phyloP scores from a whole-genome alignment of 768 basidiomycete genomes.

The Artomyces pyxidatus region DNA sequence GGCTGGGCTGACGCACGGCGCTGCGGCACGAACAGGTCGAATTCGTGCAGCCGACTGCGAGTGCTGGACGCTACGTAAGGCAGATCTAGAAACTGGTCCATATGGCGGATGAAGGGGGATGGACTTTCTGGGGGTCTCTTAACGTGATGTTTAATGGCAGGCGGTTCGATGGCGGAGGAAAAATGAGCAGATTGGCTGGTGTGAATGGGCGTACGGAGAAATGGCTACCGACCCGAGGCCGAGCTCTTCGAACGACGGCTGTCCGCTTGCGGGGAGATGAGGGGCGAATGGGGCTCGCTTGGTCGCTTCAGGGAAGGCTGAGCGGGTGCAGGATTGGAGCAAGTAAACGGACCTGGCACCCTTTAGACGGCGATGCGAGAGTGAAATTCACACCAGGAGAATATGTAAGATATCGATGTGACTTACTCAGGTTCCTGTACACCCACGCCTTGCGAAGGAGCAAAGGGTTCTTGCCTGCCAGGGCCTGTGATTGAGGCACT shows the following conservation, averaged over 20 bases:
- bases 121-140: slow-evolving; percentile 9
- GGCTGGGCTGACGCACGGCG: not conserved
- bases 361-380: not conserved
- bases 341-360: not conserved
- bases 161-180: not conserved
- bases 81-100: slow-evolving; percentile 16
- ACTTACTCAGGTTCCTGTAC: slow-evolving; percentile 3
- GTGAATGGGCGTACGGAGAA: not conserved
- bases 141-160: slow-evolving; percentile 1
- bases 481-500: no score
- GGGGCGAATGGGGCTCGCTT: not conserved
- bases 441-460: no score
- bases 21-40: slow-evolving; percentile 44
- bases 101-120: not conserved
- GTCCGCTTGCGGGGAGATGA: no score
- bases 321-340: not conserved
- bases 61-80: slow-evolving; percentile 27
- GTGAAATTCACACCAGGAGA: slow-evolving; percentile 2
- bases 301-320: not conserved
- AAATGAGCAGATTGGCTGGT: not conserved
- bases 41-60: slow-evolving; percentile 32
- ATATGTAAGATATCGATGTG: slow-evolving; percentile 12
- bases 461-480: no score
- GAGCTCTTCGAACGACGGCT: no score
- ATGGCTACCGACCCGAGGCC: not conserved